phyloP scores from a whole-genome alignment of 805 yeast genomes.

The Candida adriatica region DNA sequence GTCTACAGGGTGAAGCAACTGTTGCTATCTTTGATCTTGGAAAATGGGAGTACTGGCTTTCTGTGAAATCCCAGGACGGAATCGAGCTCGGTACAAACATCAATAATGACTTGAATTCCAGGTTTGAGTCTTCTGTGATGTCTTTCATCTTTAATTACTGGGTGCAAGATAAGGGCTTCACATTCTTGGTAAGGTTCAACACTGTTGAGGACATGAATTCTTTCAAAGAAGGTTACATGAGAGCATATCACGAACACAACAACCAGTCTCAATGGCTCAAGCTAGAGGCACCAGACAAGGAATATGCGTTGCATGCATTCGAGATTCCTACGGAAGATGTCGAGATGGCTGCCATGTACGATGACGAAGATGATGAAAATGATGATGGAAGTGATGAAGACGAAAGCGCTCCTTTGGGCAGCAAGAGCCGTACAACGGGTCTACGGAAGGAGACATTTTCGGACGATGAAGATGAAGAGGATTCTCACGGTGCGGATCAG shows the following conservation, averaged over 20 bases:
- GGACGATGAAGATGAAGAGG: conserved; percentile 34
- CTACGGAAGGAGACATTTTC: conserved; percentile 16
- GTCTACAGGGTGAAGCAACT: conserved; percentile 30
- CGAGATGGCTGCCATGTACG: conserved; percentile 23
- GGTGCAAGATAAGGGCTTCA: conserved; percentile 32
- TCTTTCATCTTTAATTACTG: conserved; percentile 62
- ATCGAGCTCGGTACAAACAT: conserved; percentile 34
- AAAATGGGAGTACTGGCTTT: conserved; percentile 47
- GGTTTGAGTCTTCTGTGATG: conserved; percentile 48
- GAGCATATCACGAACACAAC: conserved; percentile 53
- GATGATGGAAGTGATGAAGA: conserved; percentile 30
- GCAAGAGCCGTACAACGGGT: conserved; percentile 19
- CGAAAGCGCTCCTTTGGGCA: conserved; percentile 28
- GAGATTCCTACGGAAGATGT: conserved; percentile 33
- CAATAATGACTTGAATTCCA: conserved; percentile 50
- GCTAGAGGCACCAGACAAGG: conserved; percentile 37
- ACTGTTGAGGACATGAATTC: conserved; percentile 31
- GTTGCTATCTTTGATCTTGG: conserved; percentile 35
- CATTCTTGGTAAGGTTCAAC: conserved; percentile 59
- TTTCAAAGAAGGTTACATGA: conserved; percentile 49
- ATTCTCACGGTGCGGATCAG: conserved; percentile 23
- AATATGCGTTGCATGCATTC: conserved; percentile 52
- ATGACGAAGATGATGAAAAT: conserved; percentile 24
- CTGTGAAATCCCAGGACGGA: conserved; percentile 28
- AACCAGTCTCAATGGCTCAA: conserved; percentile 45